Base-by-base conservation (phyloP, 257 asterid species). In the Cordia subcordata region DNA sequence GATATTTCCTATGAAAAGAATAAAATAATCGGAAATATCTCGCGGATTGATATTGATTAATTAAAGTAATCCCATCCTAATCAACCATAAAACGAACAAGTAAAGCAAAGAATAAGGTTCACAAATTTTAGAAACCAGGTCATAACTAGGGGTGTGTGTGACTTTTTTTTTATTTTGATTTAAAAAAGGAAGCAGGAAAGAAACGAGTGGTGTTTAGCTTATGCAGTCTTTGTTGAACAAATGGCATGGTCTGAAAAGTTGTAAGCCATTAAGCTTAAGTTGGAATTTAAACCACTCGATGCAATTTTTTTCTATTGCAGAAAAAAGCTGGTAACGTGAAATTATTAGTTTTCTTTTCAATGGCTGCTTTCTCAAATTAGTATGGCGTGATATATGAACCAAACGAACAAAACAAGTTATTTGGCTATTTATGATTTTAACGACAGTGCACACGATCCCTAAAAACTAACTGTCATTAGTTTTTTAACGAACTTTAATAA, bases 1-100 rank as follows among this genome's bases (percentile, higher is more conserved):
- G 77, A 80, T 75, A 71, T 72, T 83, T 82, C 0, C 40, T 55
- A n/a, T 57, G 16, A 53, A 67, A 21, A 38, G 63, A 57, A 20
- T 55, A 23, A 60, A 71, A 19, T 15, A 58, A 4, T 23, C 5
- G 32, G 74, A 82, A 72, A 52, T 52, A 22, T 35, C 62, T 40
- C 38, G 57, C 21, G 9, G 13, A 27, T 10, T 11, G 18, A 17
- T 22, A 10, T n/a, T 5, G 17, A 8, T 27, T 27, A 27, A 27
- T 27, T 27, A 27, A 27, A 27, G 35, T 49, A 14, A 19, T 58
- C 12, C 3, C 10, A 12, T 58, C 40, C 13, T 20, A 14, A 59
- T 59, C 54, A 2, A 23, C 18, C 18, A 15, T 45, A 35, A 49
- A 38, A 52, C 32, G 6, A 60, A 60, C 33, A 52, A 16, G 51